Base-by-base conservation (phyloP, 73 alveolate genomes). In the Paramecium biaurelia region DNA sequence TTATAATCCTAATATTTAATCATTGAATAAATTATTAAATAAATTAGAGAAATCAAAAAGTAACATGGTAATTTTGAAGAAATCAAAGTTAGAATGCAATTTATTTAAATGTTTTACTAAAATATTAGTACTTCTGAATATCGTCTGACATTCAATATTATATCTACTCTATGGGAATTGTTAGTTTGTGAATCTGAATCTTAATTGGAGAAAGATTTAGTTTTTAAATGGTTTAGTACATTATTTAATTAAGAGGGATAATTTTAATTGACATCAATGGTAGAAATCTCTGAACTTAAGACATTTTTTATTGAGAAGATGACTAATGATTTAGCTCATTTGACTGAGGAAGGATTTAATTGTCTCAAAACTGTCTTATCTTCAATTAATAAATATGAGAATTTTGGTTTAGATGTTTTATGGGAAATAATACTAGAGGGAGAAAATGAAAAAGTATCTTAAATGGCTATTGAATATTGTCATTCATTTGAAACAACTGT, bases 331-430 rank as follows among this genome's bases (percentile, higher is more conserved):
- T 85, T 95, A 86, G 49, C 59, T 20, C 53, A 57, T 5, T 68
- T 97, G 38, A 84, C 96, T 7, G 70, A 59, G 4, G 98, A 97
- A 57, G 98, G 99, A 15, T 96, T 95, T 92, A 85, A 59, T 34
- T 95, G 97, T 86, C 85, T 96, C 24, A 93, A 97, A 84, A 85
- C 95, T 86, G 95, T 94, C 49, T 93, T 97, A 76, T 35, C 93
- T 24, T 82, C 96, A n/a, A 89, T 92, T 30, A 96, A 96, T 49
- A 70, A 95, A 34, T 11, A 56, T 12, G 87, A 90, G 43, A 97
- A 90, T 9, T 32, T 79, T 9, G 94, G 89, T 42, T 86, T 89
- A 28, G 97, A 96, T 11, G 68, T 90, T 10, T 58, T 49, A 18
- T 85, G 95, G 57, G 59, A 94, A 38, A 93, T 94, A 18, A 92